phyloP scores from a whole-genome alignment of 2,329 filamentous ascomycete genomes.

The Rhynchosporium graminicola region DNA sequence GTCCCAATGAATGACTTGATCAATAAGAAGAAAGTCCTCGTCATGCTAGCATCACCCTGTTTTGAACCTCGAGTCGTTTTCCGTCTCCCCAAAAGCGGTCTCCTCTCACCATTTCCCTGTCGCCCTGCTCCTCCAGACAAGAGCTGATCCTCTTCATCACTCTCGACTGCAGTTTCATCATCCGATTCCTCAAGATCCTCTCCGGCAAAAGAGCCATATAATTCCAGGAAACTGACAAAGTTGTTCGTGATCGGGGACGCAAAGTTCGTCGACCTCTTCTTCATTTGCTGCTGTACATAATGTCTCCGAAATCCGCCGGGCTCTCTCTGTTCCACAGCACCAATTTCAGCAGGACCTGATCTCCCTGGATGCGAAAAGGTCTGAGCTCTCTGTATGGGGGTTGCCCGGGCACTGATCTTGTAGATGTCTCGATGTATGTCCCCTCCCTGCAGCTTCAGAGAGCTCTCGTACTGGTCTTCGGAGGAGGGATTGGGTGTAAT shows the following conservation, averaged over 20 bases:
- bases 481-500: constrained; percentile 37
- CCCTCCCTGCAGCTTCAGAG: constrained; percentile 70
- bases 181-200: constrained; percentile 80
- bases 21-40: constrained; percentile 80
- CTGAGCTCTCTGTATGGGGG: constrained; percentile 54
- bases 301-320: constrained; percentile 57
- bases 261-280: constrained; percentile 36
- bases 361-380: constrained; percentile 62
- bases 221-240: constrained; percentile 88
- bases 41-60: constrained; percentile 69
- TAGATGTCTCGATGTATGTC: constrained; percentile 80
- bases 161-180: constrained; percentile 47
- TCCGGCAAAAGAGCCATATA: constrained; percentile 95
- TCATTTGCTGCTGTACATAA: constrained; percentile 46
- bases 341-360: constrained; percentile 41
- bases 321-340: constrained; percentile 46
- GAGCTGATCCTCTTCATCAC: constrained; percentile 60
- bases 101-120: constrained; percentile 69
- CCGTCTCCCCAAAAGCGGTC: constrained; percentile 71
- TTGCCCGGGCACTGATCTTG: constrained; percentile 64
- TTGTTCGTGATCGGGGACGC: constrained; percentile 76
- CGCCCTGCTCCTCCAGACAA: constrained; percentile 57
- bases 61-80: constrained; percentile 66
- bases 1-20: constrained; percentile 97
- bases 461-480: constrained; percentile 55